phyloP scores from a whole-genome alignment of 2,329 filamentous ascomycete species.

The Pleurostoma richardsiae region DNA sequence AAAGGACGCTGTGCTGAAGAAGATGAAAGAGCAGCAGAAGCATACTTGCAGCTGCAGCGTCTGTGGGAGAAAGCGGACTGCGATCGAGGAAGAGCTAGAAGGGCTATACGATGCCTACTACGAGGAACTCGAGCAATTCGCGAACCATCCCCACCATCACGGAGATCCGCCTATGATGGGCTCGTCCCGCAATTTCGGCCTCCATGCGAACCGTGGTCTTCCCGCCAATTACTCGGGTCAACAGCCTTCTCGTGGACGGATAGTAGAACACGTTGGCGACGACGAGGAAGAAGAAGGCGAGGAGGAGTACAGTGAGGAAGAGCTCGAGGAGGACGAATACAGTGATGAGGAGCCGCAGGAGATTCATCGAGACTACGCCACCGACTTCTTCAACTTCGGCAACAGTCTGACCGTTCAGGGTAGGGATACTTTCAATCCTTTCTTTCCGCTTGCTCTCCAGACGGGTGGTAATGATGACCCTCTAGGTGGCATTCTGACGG shows the following conservation, averaged over 20 bases:
- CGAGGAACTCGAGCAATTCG: conserved; percentile 95
- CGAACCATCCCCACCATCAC: conserved; percentile 67
- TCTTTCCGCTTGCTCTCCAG: conserved; percentile 1
- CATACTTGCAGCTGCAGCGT: conserved; percentile 98
- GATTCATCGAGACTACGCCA: conserved; percentile 56
- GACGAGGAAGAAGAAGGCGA: conserved; percentile 52
- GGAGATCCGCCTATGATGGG: conserved; percentile 67
- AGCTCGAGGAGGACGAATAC: conserved; percentile 64
- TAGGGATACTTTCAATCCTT: conserved; percentile 42
- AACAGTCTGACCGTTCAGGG: conserved; percentile 93
- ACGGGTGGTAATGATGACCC: conserved; percentile 40
- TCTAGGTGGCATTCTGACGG: conserved; percentile 93
- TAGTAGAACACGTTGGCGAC: conserved; percentile 61
- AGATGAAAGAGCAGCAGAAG: conserved; percentile 99
- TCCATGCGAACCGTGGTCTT: conserved; percentile 39
- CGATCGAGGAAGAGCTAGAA: conserved; percentile 96
- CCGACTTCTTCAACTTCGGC: conserved; percentile 95
- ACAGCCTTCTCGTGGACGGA: conserved; percentile 69
- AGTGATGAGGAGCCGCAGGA: conserved; percentile 56
- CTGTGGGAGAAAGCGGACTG: conserved; percentile 90
- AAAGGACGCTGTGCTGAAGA: conserved; percentile 94
- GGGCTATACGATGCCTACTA: conserved; percentile 98
- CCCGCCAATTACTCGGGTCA: conserved; percentile 55
- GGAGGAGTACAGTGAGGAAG: conserved; percentile 57
- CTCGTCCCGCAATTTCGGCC: conserved; percentile 58